A percentile compares a stretch with the other conserved stretches of the same genome.
Conservation (phyloP, 257 asterid species). For the Solanum pinnatisectum region DNA sequence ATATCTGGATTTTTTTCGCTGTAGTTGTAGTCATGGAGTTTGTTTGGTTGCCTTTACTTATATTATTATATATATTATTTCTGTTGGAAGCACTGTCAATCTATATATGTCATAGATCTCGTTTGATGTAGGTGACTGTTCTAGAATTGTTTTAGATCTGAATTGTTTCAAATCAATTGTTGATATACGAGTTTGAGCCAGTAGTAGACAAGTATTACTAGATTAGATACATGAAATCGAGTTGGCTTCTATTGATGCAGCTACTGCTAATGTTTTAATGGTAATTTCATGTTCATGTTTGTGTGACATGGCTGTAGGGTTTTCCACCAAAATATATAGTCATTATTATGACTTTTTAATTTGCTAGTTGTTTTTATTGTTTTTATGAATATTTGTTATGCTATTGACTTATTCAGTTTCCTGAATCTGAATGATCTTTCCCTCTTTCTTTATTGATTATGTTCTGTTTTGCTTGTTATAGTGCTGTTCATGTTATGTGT, state of each 20-base stretch:
- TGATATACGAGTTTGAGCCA: background rate
- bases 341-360: background rate
- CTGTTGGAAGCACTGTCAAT: background rate
- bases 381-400: background rate
- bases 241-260: background rate
- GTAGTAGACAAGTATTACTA: background rate
- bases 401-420: too few species aligned
- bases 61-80: background rate
- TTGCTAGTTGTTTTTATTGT: background rate
- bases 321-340: background rate
- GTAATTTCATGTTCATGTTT: background rate
- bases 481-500: background rate
- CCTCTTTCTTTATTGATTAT: background rate
- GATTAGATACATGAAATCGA: background rate
- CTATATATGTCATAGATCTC: background rate
- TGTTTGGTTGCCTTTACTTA: background rate
- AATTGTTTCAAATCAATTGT: background rate
- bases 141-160: background rate
- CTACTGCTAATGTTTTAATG: too few species aligned
- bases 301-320: background rate
- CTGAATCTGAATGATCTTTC: background rate
- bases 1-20: background rate
- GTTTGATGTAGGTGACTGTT: background rate
- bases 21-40: background rate
- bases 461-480: background rate